Conservation (phyloP, 1,284 basidiomycete species). For the Tremellales sp. region DNA sequence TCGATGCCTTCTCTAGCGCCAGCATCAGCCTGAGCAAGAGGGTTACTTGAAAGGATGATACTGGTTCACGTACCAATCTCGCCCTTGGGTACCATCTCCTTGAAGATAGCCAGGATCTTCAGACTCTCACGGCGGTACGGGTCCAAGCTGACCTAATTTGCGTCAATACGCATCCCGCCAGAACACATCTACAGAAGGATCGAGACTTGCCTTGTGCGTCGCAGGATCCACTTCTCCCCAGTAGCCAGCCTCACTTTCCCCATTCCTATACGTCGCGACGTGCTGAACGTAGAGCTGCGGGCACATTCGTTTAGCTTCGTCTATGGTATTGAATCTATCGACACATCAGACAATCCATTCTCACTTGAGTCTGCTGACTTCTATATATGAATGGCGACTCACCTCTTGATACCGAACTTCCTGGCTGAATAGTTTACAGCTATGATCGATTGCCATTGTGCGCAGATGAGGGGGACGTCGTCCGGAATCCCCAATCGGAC, state of each 20-base stretch:
- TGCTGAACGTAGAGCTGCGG: conserved; percentile 81
- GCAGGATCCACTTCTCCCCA: conserved; percentile 77
- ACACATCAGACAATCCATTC: background rate
- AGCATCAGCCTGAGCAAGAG: background rate
- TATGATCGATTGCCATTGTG: conserved; percentile 85
- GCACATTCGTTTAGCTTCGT: conserved; percentile 79
- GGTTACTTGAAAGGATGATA: background rate
- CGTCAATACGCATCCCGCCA: no score
- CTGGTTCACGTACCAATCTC: conserved; percentile 59
- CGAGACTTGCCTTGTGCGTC: conserved; percentile 78
- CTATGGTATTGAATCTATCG: conserved; percentile 47
- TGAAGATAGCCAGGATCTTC: conserved; percentile 84
- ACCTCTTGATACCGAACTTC: conserved; percentile 78
- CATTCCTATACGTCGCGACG: conserved; percentile 85
- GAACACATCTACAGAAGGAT: background rate
- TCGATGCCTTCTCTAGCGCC: conserved; percentile 67
- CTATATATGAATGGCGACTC: no score
- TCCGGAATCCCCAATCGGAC: conserved; percentile 68
- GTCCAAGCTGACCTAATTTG: conserved; percentile 86
- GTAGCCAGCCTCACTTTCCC: conserved; percentile 81
- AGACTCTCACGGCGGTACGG: conserved; percentile 85
- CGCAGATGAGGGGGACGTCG: conserved; percentile 76
- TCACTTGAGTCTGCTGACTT: background rate
- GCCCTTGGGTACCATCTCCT: conserved; percentile 63
- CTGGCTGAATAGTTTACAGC: conserved; percentile 95